These are phyloP conservation scores for Ganoderma multipileum DNA, from an alignment of 1,284 basidiomycete species.

Conservation along the genomic window DNA sequence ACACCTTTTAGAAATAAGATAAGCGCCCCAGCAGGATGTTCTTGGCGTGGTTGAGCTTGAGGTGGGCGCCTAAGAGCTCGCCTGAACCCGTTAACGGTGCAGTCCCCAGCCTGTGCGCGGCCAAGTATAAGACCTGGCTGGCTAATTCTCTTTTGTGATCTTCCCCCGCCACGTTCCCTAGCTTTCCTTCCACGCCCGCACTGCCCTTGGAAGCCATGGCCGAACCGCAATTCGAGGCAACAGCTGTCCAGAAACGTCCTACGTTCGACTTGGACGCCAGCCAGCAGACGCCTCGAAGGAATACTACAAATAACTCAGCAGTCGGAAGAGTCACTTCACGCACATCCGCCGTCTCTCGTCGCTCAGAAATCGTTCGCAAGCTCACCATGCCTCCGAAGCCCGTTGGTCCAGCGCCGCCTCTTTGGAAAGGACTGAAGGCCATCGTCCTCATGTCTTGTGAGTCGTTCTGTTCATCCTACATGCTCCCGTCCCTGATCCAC, in stretches of 20 bases:
- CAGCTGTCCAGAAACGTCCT: conserved; percentile 6
- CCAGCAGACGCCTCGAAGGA: conserved; percentile 11
- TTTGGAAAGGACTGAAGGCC: conserved; percentile 51
- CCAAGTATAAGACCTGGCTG: background rate
- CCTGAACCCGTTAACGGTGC: too few relatives aligned
- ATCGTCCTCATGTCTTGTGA: conserved; percentile 62
- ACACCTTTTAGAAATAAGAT: too few relatives aligned
- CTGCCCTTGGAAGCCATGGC: background rate
- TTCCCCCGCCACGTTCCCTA: background rate
- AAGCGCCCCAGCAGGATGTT: background rate
- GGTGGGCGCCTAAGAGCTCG: too few relatives aligned
- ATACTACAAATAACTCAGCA: conserved; percentile 26
- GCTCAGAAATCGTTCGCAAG: conserved; percentile 20
- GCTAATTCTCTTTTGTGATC: background rate
- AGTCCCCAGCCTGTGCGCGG: background rate
- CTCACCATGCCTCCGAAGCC: conserved; percentile 32
- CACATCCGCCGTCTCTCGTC: conserved; percentile 17
- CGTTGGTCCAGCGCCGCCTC: conserved; percentile 50
- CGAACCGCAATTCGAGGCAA: background rate
- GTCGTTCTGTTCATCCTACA: conserved; percentile 26
- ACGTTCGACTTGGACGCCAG: conserved; percentile 19
- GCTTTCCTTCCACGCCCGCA: background rate
- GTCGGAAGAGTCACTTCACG: conserved; percentile 15
- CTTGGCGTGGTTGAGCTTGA: background rate
- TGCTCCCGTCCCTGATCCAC: conserved; percentile 13